A percentile compares a stretch with the other conserved stretches of the same genome.
These are phyloP conservation scores for Fusarium austroafricanum DNA, from an alignment of 2,329 filamentous ascomycete species.

Conservation along the genomic window DNA sequence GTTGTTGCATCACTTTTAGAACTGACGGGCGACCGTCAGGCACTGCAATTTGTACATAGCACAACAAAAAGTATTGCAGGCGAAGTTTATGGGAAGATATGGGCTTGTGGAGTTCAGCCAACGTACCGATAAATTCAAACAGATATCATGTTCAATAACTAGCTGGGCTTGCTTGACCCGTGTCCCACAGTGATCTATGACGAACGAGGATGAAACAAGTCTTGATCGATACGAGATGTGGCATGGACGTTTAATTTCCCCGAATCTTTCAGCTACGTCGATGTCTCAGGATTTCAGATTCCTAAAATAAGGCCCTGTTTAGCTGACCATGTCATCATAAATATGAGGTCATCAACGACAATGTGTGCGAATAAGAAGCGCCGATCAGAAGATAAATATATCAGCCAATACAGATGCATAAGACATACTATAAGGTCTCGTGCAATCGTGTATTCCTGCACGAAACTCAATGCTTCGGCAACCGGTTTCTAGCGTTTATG, in stretches of 20 bases:
- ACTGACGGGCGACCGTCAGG: conserved; percentile 33
- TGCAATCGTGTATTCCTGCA: conserved; percentile 2
- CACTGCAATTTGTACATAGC: conserved; percentile 41
- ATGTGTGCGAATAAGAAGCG: conserved; percentile 21
- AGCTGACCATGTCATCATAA: conserved; percentile 9
- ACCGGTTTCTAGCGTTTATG: conserved; percentile 9
- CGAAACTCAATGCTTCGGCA: conserved; percentile 16
- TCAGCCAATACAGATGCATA: not conserved
- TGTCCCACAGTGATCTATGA: conserved; percentile 13
- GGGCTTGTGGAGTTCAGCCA: conserved; percentile 14
- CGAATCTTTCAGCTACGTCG: conserved; percentile 6
- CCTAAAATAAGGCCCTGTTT: conserved; percentile 3
- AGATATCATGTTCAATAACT: conserved; percentile 24
- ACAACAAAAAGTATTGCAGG: conserved; percentile 28
- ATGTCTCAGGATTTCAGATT: conserved; percentile 6
- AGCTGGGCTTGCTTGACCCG: not conserved
- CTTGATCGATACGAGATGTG: conserved; percentile 12
- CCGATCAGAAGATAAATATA: not conserved
- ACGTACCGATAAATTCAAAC: conserved; percentile 33
- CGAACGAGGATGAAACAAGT: conserved; percentile 24
- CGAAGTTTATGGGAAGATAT: conserved; percentile 25
- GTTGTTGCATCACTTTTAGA: conserved; percentile 40
- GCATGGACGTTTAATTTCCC: conserved; percentile 24
- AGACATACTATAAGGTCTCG: not conserved
- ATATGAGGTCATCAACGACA: conserved; percentile 6